Percentiles rank a stretch among this genome's conserved stretches.
These are phyloP conservation scores for Camelina laxa DNA, from an alignment of 345 rosid species.

Conservation along the genomic window DNA sequence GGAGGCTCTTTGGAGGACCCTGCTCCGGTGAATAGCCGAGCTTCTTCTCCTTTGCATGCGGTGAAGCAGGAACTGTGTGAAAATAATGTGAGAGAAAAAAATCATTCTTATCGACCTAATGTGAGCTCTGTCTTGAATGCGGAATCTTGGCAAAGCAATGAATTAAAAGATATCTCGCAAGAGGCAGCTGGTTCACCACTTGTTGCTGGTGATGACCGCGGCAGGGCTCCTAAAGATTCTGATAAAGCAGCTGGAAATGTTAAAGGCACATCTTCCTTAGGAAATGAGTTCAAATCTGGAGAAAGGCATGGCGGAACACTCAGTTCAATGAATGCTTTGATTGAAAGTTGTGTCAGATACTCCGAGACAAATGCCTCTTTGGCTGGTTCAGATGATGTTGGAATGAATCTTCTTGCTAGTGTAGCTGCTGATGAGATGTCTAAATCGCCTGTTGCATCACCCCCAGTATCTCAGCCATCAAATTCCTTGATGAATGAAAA, in stretches of 20 bases:
- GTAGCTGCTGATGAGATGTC: conserved; percentile 92
- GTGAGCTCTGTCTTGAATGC: conserved; percentile 49
- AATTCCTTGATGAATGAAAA: conserved; percentile 45
- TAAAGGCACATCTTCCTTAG: conserved; percentile 52
- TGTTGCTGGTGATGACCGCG: conserved; percentile 52
- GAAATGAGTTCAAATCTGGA: conserved; percentile 53
- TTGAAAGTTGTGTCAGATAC: conserved; percentile 84
- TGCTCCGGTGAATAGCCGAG: conserved; percentile 56
- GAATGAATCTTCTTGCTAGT: conserved; percentile 94
- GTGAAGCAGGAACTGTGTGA: conserved; percentile 69
- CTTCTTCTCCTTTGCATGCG: conserved; percentile 59
- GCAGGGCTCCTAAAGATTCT: conserved; percentile 49
- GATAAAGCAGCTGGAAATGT: conserved; percentile 51
- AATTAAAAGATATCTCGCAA: conserved; percentile 56
- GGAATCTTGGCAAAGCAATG: conserved; percentile 74
- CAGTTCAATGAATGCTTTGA: conserved; percentile 79
- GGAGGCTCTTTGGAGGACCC: conserved; percentile 76
- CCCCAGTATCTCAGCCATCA: conserved; percentile 55
- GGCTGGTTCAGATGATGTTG: conserved; percentile 77
- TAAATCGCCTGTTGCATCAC: conserved; percentile 63
- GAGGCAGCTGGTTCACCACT: conserved; percentile 62
- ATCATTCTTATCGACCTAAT: conserved; percentile 50
- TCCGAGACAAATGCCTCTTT: conserved; percentile 60
- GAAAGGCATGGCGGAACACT: conserved; percentile 64
- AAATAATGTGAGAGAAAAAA: conserved; percentile 52